Conservation (phyloP, 2,329 filamentous ascomycete genomes). For the Diplodia sapinea region DNA sequence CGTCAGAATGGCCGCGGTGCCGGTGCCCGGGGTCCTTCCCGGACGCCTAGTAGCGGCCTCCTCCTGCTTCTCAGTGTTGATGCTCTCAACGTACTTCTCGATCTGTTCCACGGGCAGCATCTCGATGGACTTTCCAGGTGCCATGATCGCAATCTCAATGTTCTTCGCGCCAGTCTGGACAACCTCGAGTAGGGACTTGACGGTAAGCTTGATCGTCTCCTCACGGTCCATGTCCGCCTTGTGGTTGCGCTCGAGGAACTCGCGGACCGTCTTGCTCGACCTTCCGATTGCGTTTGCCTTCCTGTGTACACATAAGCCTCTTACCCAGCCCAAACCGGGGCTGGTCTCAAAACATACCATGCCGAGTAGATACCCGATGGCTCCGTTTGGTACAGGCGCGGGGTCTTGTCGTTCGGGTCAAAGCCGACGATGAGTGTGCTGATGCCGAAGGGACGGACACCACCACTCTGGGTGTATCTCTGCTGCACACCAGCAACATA, state of each 20-base stretch:
- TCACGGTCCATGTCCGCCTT: constrained; percentile 97
- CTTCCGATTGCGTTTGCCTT: constrained; percentile 99
- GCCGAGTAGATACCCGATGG: constrained; percentile 99
- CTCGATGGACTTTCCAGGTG: constrained; percentile 86
- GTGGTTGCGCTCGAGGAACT: constrained; percentile 98
- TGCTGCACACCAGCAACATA: constrained; percentile 98
- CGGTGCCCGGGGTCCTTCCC: constrained; percentile 66
- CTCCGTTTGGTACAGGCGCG: constrained; percentile 95
- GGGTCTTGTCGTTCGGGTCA: constrained; percentile 86
- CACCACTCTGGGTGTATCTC: constrained; percentile 97
- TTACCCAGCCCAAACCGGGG: neutral
- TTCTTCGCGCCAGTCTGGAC: constrained; percentile 99
- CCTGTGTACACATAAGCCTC: constrained; percentile 59
- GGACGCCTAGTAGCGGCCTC: constrained; percentile 94
- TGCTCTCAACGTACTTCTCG: constrained; percentile 96
- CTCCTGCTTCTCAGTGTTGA: constrained; percentile 99
- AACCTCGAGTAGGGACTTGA: constrained; percentile 97
- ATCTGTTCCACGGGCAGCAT: constrained; percentile 96
- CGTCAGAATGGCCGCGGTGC: constrained; percentile 75
- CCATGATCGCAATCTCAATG: constrained; percentile 99
- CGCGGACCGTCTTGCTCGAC: constrained; percentile 97
- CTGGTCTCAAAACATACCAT: constrained; percentile 67
- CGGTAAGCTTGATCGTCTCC: constrained; percentile 92
- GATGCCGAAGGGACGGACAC: constrained; percentile 97
- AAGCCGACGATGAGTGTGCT: constrained; percentile 99